Base-by-base conservation (phyloP, 805 yeast species). In the Torulaspora gathmanii region DNA sequence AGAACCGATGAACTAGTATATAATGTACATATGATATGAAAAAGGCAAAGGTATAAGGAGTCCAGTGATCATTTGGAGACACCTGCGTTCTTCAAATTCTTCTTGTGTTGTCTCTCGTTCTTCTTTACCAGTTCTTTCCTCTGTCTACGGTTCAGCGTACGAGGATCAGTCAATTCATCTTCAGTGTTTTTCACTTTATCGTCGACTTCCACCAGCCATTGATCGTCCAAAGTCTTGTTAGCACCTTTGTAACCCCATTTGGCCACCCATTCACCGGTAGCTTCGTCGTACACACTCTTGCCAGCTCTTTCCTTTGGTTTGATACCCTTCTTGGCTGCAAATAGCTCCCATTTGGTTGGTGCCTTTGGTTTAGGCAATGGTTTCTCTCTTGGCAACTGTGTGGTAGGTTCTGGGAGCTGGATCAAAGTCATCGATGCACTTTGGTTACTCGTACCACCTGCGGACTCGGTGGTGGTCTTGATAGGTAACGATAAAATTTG, bases 211-310 rank as follows among this genome's bases (percentile, higher is more conserved):
- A 91, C 97, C 61, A 88, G 74, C 99, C 99, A 93, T 68, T 93
- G 97, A 60, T 76, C 70, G 59, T 91, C 98, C 55, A 82, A 61
- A 44, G 80, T 79, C 70, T 93, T 91, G 69, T 93, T 93, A 69
- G 80, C 80, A 61, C 98, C 98, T 54, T 85, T 83, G 72, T 84
- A 91, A 49, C 99, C 99, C 99, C 99, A 93, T 69, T 89, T 91
- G 58, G 95, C 91, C 50, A 84, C 96, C 99, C 99, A 93, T 69
- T 89, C 90, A 41, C 91, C 90, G 25, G 78, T 70, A 26, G 78
- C 93, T 67, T 93, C 98, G 67, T 93, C 96, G 58, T 71, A 93
- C 1, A 86, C 88, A 78, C 83, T 73, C 70, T 87, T 93, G 37
- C 95, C 96, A 23, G 86, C 82, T 65, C 83, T 89, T 49, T 86